Evolutionary conservation across 441 rosid genomes (phyloP), one percentile per base, ranked within the genome.

Genomic region (Populus hybrid): DNA sequence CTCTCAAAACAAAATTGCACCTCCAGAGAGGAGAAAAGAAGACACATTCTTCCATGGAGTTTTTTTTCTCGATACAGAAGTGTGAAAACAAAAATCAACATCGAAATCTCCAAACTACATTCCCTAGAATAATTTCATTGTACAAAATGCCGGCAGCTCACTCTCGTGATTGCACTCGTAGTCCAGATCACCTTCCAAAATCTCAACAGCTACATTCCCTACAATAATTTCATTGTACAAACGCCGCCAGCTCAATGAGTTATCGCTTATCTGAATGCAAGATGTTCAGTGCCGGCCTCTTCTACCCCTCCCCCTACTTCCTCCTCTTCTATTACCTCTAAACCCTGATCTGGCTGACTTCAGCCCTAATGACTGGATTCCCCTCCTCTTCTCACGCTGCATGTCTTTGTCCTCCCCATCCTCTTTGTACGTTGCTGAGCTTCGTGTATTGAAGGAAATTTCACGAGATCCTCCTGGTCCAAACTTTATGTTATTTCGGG

Each of bases 381-480:
- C 97, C 71, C 99, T 86, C 83, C 87, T 90, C 79, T 79, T 89
- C 72, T 69, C 85, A 34, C 68, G 88, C 16, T 71, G 74, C 26
- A 32, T 57, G 16, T 83, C 88, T 76, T 69, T 84, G 72, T 89
- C 93, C n/a, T 78, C 87, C 11, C 84, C 85, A 50, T 93, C 94
- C 81, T 92, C 94, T 65, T 77, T 81, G 82, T 88, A 89, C 76
- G 79, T 93, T 32, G 87, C 88, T 0, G 77, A 86, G 83, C 90
- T 89, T 86, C 87, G 87, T 35, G 98, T 70, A 19, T 71, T 65
- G 80, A 92, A 92, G 50, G 97, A 91, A 79, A 93, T 86, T 84
- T 92, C 95, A 32, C 98, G 85, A 2, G 98, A 95, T 35, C 98
- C 97, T 72, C 98, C 98, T 9, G 90, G 89, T 67, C 97, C 98